Evolutionary conservation across 2,329 filamentous ascomycete genomes (phyloP).

Genomic region (Apiospora hydei): DNA sequence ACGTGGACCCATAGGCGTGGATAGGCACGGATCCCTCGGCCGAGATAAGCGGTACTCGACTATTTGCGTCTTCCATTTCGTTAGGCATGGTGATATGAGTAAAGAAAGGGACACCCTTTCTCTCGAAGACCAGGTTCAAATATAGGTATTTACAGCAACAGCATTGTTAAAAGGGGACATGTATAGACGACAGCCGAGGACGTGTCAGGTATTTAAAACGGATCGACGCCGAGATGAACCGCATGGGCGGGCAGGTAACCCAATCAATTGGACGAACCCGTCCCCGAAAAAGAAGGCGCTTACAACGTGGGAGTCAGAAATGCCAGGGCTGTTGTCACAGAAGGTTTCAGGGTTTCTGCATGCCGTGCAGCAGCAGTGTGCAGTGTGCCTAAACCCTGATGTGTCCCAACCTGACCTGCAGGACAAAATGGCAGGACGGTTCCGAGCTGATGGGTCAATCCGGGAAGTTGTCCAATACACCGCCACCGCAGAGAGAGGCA

Average conservation of each 20-base stretch:
- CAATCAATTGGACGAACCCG: neutral
- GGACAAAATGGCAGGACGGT: constrained; percentile 2
- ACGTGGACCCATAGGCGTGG: constrained; percentile 9
- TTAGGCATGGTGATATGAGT: neutral
- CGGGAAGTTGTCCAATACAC: neutral
- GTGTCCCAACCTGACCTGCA: constrained; percentile 11
- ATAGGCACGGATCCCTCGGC: constrained; percentile 11
- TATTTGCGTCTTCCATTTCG: constrained; percentile 22
- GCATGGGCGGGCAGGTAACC: neutral
- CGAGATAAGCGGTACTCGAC: constrained; percentile 7
- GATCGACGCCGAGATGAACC: constrained; percentile 9
- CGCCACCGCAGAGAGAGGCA: neutral
- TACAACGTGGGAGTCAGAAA: constrained; percentile 12
- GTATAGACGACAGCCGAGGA: neutral
- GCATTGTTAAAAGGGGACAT: neutral
- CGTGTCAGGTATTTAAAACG: constrained; percentile 14
- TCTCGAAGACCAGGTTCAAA: constrained; percentile 26
- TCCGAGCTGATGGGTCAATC: constrained; percentile 12
- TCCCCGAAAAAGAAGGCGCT: constrained; percentile 10
- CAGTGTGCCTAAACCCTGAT: constrained; percentile 1
- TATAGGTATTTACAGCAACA: neutral
- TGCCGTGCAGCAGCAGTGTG: constrained; percentile 1
- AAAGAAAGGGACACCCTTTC: constrained; percentile 25
- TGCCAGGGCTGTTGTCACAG: constrained; percentile 12
- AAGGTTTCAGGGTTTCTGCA: constrained; percentile 22